phyloP scores from a whole-genome alignment of 2,329 filamentous ascomycete species.

The Arthroderma uncinatum region DNA sequence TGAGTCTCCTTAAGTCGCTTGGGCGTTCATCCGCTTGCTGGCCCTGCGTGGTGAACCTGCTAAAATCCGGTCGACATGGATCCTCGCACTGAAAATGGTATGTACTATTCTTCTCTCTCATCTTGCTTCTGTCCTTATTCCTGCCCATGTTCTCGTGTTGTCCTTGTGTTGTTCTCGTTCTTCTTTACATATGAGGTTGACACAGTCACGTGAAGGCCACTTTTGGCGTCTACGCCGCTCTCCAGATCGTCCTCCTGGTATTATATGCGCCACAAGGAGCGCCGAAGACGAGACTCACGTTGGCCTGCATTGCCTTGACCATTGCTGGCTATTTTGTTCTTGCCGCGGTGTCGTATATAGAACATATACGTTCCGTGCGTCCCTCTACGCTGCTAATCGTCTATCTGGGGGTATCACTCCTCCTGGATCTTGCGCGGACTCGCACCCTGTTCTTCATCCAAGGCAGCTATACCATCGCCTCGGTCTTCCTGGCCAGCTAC shows the following conservation, averaged over 20 bases:
- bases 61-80: not conserved
- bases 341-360: conserved; percentile 12
- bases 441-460: conserved; percentile 20
- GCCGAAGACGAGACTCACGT: not conserved
- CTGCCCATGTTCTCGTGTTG: no score
- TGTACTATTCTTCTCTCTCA: not conserved
- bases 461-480: not conserved
- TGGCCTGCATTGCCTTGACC: not conserved
- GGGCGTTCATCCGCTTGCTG: not conserved
- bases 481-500: not conserved
- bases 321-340: not conserved
- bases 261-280: not conserved
- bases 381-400: conserved; percentile 33
- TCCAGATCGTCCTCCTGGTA: not conserved
- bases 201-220: not conserved
- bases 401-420: conserved; percentile 32
- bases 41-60: not conserved
- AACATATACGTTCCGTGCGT: conserved; percentile 30
- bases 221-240: not conserved
- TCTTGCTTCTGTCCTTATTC: not conserved
- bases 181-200: not conserved
- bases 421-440: conserved; percentile 31
- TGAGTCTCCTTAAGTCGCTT: not conserved
- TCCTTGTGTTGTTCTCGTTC: no score
- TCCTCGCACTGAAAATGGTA: not conserved